A percentile compares a stretch with the other conserved stretches of the same genome.
Evolutionary conservation across 495 filamentous ascomycete species (phyloP).

Genomic region (Annulohypoxylon nitens): DNA sequence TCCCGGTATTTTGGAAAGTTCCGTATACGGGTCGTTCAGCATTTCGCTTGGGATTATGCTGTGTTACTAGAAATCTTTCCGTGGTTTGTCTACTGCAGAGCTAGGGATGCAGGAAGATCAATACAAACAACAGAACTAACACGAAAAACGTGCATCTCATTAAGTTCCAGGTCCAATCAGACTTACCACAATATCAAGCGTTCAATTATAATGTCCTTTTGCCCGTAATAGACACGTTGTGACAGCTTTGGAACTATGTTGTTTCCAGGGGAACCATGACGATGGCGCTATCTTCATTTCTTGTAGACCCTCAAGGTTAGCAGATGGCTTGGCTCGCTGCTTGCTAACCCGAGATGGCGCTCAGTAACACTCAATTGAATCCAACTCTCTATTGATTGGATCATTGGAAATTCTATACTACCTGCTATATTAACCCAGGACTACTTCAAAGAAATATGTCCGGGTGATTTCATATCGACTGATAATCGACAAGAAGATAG

Average conservation of each 20-base stretch:
- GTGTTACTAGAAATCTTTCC: background rate
- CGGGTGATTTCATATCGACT: conserved; percentile 19
- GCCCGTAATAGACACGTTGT: conserved; percentile 13
- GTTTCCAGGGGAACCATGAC: background rate
- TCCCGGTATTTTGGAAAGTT: background rate
- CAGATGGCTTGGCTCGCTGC: conserved; percentile 28
- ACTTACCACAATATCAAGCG: background rate
- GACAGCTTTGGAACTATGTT: conserved; percentile 2
- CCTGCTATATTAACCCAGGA: background rate
- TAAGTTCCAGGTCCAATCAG: background rate
- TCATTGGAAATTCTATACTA: conserved; percentile 7
- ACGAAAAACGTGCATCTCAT: background rate
- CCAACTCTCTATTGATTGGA: conserved; percentile 8
- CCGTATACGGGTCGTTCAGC: background rate
- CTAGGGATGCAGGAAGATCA: background rate
- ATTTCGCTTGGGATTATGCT: background rate
- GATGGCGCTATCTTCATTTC: background rate
- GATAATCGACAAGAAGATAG: background rate
- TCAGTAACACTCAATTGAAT: background rate
- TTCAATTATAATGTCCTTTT: conserved; percentile 6
- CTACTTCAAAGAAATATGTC: background rate
- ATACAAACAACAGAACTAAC: background rate
- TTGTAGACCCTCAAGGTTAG: conserved; percentile 2
- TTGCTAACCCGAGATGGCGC: conserved; percentile 34
- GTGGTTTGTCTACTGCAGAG: background rate